These are phyloP conservation scores for Penicillium odoratum DNA, from an alignment of 495 filamentous ascomycete genomes.

Conservation along the genomic window DNA sequence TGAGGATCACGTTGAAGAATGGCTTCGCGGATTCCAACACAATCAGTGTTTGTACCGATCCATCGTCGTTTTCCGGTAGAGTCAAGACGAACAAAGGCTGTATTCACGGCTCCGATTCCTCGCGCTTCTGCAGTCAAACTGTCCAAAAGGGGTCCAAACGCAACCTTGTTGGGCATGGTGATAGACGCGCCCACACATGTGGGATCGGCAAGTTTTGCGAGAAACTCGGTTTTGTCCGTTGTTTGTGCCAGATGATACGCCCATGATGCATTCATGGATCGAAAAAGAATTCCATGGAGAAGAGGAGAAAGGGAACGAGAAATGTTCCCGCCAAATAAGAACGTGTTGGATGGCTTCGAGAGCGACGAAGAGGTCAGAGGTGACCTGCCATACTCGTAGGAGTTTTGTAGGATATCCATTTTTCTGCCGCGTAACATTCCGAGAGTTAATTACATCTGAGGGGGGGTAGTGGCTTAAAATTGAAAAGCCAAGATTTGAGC, in stretches of 20 bases:
- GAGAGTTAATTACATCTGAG: neutral
- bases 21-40: slow-evolving; percentile 60
- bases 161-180: slow-evolving; percentile 67
- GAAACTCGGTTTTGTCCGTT: slow-evolving; percentile 24
- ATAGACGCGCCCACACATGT: slow-evolving; percentile 51
- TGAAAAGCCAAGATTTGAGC: neutral
- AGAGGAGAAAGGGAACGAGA: slow-evolving; percentile 60
- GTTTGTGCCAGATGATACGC: slow-evolving; percentile 50
- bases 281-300: slow-evolving; percentile 57
- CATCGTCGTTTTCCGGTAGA: slow-evolving; percentile 38
- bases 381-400: slow-evolving; percentile 12
- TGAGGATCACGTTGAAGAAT: slow-evolving; percentile 52
- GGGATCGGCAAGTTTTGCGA: neutral
- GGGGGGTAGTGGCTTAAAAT: neutral
- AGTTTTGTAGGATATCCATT: slow-evolving; percentile 14
- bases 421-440: neutral
- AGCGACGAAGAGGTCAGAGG: slow-evolving; percentile 1
- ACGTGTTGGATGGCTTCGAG: neutral
- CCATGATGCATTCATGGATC: slow-evolving; percentile 46
- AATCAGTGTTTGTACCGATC: slow-evolving; percentile 66
- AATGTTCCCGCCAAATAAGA: slow-evolving; percentile 39
- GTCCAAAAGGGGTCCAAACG: slow-evolving; percentile 57
- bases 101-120: slow-evolving; percentile 64
- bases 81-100: slow-evolving; percentile 51
- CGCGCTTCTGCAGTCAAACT: slow-evolving; percentile 57